Base-by-base conservation (phyloP, 148 eudicot genomes). In the Amaranthus cruentus region DNA sequence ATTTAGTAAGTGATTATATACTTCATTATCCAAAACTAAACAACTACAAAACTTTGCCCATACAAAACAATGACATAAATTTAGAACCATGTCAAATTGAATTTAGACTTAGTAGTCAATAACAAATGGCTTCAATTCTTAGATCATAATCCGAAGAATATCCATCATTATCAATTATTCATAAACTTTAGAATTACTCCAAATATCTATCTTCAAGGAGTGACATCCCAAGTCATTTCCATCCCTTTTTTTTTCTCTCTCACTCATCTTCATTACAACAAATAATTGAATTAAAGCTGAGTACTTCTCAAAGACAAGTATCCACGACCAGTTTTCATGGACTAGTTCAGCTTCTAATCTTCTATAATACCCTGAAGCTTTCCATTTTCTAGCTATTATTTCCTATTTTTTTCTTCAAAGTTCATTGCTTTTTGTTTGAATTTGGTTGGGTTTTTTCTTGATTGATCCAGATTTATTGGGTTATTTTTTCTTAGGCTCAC, bases 401-500 rank as follows among this genome's bases (percentile, higher is more conserved):
- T 69, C 28, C 5, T 10, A 66, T 18, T 21, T 54, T 54, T 46
- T 70, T 43, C n/a, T 2, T 55, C 4, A 13, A 2, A 53, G 2
- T 7, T 10, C 1, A 46, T 43, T 7, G 9, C 14, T 47, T 66
- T n/a, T 47, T 0, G 10, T 14, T 68, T 42, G 4, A 14, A 66
- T 66, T 47, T 67, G 49, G 9, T 15, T 63, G 14, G 47, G 55
- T 67, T n/a, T 4, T n/a, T 38, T 1, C n/a, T 44, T 43, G 49
- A 10, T 28, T 56, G 14, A 43, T 50, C 48, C 7, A 4, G 12
- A 12, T 11, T 38, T 46, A 9, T 62, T 14, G 1, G 44, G 11
- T 3, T 4, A 6, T 4, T n/a, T 8, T 46, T 47, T 56, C 38
- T 47, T 62, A 48, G 62, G 81, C 77, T 78, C 70, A 69, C 73